Evolutionary conservation across 139 green algal species (phyloP).

Genomic region (Deuterostichococcus epilithicus): DNA sequence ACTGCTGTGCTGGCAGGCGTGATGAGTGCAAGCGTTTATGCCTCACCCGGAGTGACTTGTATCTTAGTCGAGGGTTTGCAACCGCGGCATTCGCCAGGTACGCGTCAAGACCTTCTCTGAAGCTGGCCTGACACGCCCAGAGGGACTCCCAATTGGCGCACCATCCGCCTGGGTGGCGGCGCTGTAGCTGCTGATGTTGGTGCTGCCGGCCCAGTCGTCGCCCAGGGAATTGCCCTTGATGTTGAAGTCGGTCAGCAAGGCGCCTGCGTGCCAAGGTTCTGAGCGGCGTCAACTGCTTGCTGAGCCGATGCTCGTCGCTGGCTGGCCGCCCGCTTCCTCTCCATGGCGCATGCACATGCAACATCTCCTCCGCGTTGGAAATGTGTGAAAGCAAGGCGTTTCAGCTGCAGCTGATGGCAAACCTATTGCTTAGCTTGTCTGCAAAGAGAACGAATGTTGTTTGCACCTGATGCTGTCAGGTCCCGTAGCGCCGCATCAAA

Average conservation of each 20-base stretch:
- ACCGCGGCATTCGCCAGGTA: constrained; percentile 9
- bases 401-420: too few relatives aligned
- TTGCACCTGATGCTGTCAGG: not conserved
- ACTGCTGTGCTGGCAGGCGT: too few relatives aligned
- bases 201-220: constrained; percentile 10
- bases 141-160: constrained; percentile 18
- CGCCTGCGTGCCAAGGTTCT: constrained; percentile 5
- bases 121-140: constrained; percentile 9
- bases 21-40: too few relatives aligned
- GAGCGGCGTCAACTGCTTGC: too few relatives aligned
- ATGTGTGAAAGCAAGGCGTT: not conserved
- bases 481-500: constrained; percentile 5
- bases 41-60: not conserved
- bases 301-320: too few relatives aligned
- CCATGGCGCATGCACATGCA: too few relatives aligned
- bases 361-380: too few relatives aligned
- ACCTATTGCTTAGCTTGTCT: too few relatives aligned
- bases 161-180: too few relatives aligned
- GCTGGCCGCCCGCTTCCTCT: too few relatives aligned
- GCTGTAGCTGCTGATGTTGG: not conserved
- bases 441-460: too few relatives aligned
- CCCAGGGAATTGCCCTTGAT: constrained; percentile 16
- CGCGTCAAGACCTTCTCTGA: constrained; percentile 3
- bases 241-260: constrained; percentile 8
- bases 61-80: not conserved